Percentiles rank a stretch among this genome's conserved stretches.
Evolutionary conservation across 2,329 filamentous ascomycete genomes (phyloP).

Genomic region (Diplodia scrobiculata): DNA sequence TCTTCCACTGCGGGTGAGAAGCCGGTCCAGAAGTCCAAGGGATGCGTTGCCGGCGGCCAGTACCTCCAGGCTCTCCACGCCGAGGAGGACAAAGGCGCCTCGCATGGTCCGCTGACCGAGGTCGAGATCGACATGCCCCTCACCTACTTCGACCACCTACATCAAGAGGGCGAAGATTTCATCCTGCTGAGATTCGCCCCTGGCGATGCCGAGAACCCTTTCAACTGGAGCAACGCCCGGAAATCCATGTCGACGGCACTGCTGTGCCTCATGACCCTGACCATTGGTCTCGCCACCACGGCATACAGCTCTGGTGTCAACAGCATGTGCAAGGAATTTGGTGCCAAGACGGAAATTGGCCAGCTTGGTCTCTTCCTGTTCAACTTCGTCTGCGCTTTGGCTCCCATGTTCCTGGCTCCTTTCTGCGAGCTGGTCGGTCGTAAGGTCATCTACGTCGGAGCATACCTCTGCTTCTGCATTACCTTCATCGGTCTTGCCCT

Average conservation of each 20-base stretch:
- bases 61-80: slow-evolving; percentile 42
- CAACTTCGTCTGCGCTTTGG: slow-evolving; percentile 54
- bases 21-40: slow-evolving; percentile 31
- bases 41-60: slow-evolving; percentile 47
- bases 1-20: slow-evolving; percentile 6
- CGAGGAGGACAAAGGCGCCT: slow-evolving; percentile 18
- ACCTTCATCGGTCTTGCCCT: slow-evolving; percentile 55
- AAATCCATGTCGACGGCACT: slow-evolving; percentile 53
- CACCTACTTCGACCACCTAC: slow-evolving; percentile 48
- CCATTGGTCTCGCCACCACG: slow-evolving; percentile 58
- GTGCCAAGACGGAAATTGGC: slow-evolving; percentile 48
- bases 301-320: slow-evolving; percentile 56
- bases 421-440: slow-evolving; percentile 56
- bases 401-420: slow-evolving; percentile 53
- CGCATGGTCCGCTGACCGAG: slow-evolving; percentile 45
- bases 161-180: slow-evolving; percentile 50
- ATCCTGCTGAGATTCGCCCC: slow-evolving; percentile 52
- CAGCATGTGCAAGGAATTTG: slow-evolving; percentile 51
- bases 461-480: slow-evolving; percentile 51
- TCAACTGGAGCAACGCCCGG: slow-evolving; percentile 53
- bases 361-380: slow-evolving; percentile 56
- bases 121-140: slow-evolving; percentile 55
- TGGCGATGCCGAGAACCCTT: slow-evolving; percentile 55
- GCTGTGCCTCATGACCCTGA: slow-evolving; percentile 57
- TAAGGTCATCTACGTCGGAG: slow-evolving; percentile 51